Conservation (phyloP, 495 filamentous ascomycete species). For the Lophiotrema nucula region DNA sequence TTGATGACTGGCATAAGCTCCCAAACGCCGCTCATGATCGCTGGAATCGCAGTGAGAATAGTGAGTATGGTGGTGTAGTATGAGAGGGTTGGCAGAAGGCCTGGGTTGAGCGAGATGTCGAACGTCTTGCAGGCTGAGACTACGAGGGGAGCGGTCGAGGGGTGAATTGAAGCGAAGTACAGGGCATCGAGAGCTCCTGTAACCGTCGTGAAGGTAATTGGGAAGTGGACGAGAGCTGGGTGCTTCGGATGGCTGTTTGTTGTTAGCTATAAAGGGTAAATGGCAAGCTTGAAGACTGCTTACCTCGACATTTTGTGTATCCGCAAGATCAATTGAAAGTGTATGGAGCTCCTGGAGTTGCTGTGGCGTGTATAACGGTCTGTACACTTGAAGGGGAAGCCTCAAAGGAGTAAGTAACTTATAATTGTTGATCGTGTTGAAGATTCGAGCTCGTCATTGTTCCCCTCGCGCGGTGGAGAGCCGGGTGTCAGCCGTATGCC, state of each 20-base stretch:
- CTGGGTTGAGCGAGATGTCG: conserved; percentile 13
- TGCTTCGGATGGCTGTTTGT: conserved; percentile 37
- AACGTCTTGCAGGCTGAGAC: conserved; percentile 14
- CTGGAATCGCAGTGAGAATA: conserved; percentile 18
- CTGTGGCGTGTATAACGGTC: neutral
- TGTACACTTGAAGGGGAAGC: neutral
- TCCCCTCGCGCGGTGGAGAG: no score
- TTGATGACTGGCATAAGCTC: conserved; percentile 26
- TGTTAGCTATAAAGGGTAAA: neutral
- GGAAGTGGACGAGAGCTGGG: conserved; percentile 41
- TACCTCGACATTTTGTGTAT: neutral
- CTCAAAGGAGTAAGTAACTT: neutral
- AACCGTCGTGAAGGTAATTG: conserved; percentile 39
- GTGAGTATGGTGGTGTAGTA: conserved; percentile 29
- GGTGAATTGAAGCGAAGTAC: conserved; percentile 18
- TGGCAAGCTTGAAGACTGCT: neutral
- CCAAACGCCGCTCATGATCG: conserved; percentile 9
- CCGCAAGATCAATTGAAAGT: neutral
- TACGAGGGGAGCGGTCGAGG: conserved; percentile 16
- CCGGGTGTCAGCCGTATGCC: no score
- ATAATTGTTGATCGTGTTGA: neutral
- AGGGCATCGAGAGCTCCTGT: conserved; percentile 37
- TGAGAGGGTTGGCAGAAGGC: conserved; percentile 16
- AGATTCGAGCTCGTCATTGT: no score
- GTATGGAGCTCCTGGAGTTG: neutral